These are phyloP conservation scores for Saccharomyces hybrid DNA, from an alignment of 1,139 yeast genomes.

Conservation along the genomic window DNA sequence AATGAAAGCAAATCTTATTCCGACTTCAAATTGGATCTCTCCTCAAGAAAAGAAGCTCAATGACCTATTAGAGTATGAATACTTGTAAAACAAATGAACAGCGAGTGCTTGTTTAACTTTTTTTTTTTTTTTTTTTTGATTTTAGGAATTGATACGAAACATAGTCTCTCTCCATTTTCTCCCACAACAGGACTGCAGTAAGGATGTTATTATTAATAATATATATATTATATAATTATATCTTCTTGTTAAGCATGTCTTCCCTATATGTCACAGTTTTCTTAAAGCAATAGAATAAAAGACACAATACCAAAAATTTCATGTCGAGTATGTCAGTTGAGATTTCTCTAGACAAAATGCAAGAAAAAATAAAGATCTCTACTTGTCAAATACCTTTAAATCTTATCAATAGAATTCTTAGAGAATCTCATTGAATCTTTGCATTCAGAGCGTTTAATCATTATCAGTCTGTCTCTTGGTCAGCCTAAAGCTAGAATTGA, in stretches of 20 bases:
- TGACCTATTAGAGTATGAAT: neutral
- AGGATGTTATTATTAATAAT: neutral
- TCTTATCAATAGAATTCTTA: neutral
- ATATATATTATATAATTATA: neutral
- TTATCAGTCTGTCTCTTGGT: constrained; percentile 7
- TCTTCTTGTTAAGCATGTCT: neutral
- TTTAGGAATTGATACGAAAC: neutral
- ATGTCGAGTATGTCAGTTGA: neutral
- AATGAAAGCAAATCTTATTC: neutral
- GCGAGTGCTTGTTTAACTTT: neutral
- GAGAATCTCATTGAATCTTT: neutral
- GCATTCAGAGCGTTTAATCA: neutral
- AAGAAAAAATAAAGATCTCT: neutral
- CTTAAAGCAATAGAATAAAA: neutral
- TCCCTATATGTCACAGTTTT: neutral
- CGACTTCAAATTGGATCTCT: neutral
- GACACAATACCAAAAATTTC: neutral
- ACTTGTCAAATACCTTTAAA: neutral
- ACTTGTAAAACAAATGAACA: neutral
- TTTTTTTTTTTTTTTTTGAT: neutral
- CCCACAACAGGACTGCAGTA: neutral
- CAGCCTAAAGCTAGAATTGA: constrained; percentile 68
- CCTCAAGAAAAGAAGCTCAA: neutral
- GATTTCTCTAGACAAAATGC: neutral
- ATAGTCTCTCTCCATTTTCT: neutral